Base-by-base conservation (phyloP, 306 rosid genomes). In the Vicia sativa region DNA sequence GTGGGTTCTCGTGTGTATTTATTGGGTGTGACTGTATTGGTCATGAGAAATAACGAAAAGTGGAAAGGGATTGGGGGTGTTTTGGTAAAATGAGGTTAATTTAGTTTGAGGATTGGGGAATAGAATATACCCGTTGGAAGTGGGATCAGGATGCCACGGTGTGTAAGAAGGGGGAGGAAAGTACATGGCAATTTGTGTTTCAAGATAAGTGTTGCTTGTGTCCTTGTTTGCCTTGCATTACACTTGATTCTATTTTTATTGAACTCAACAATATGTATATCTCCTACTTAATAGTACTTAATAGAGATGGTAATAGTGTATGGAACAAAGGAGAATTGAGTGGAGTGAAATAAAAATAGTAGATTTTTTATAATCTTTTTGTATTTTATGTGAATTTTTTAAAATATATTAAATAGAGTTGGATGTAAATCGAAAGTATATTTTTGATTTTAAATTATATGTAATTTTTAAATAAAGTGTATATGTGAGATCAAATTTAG, bases 131-230 rank as follows among this genome's bases (percentile, higher is more conserved):
- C 0, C 6, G 0, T 44, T 41, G 31, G 54, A 49, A 39, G 37
- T 59, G 68, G 65, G 65, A 74, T 19, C 65, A 73, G 53, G 73
- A 77, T 75, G 84, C 89, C 93, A 85, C 82, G 87, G 77, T 89
- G 93, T 74, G 4, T 0, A 21, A 46, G 85, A 26, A 42, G 85
- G 64, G 67, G 64, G 61, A 10, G 25, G 59, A 72, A 14, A 45
- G 41, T 44, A 21, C n/a, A 12, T 26, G 67, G 31, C 34, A 72
- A 66, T 72, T 41, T 79, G 59, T 34, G 52, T 1, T 29, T 43
- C 48, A 57, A 59, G 81, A 80, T 78, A 85, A 85, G 81, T 72
- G 64, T 77, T 13, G 53, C 55, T 26, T 80, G 79, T 84, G 81
- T 78, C 84, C 84, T 28, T 79, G 9, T 54, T 71, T 61, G 21